These are phyloP conservation scores for Solanum commersonii DNA, from an alignment of 257 asterid species.

Conservation along the genomic window DNA sequence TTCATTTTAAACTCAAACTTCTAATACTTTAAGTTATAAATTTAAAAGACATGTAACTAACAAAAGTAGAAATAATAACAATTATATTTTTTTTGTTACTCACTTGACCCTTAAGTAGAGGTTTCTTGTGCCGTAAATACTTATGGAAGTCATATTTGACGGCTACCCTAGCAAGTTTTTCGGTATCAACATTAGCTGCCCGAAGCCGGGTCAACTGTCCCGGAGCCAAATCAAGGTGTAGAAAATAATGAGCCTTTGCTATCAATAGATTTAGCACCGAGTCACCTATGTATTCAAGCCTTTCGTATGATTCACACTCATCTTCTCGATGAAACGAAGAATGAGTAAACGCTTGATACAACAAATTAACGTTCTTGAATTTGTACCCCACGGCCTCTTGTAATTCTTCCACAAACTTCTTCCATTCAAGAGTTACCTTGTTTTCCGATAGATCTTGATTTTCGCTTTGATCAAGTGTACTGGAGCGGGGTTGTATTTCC, in stretches of 20 bases:
- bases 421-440: neutral
- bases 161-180: conserved; percentile 52
- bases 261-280: conserved; percentile 18
- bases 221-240: conserved; percentile 25
- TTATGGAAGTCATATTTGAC: conserved; percentile 15
- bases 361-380: conserved; percentile 13
- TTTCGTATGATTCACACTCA: conserved; percentile 6
- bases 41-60: neutral
- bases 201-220: conserved; percentile 41
- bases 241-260: conserved; percentile 5
- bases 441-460: neutral
- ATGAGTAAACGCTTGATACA: conserved; percentile 34
- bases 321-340: neutral
- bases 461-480: neutral
- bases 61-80: too few relatives aligned
- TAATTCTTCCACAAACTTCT: neutral
- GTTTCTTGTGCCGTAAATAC: conserved; percentile 25
- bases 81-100: neutral
- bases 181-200: conserved; percentile 47
- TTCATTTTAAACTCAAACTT: too few relatives aligned
- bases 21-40: too few relatives aligned
- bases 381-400: conserved; percentile 17
- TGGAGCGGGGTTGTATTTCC: neutral
- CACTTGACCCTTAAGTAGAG: conserved; percentile 28
- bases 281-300: conserved; percentile 42